Base-by-base conservation (phyloP, 495 filamentous ascomycete genomes). In the Lophiostoma macrostomum region DNA sequence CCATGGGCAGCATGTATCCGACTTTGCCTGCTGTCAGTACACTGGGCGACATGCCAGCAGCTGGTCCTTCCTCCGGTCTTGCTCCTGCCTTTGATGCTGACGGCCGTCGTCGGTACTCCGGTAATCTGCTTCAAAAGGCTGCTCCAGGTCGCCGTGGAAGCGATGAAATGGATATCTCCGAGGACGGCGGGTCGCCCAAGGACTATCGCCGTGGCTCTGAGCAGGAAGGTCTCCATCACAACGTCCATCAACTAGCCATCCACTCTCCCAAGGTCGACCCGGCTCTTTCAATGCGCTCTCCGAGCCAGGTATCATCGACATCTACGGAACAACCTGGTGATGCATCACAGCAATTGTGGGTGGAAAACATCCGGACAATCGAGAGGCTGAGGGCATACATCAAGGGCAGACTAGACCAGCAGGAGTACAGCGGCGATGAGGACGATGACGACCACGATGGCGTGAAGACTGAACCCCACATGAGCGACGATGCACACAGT, bases 71-170 rank as follows among this genome's bases (percentile, higher is more conserved):
- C 0, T 85, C 91, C 1, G 89, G 86, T 14, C 82, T 98, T 11
- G 89, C 87, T 23, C 83, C 85, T 7, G 85, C 77, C 40, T 94
- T 90, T 64, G 89, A 91, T 56, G 74, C 82, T 42, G 84, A 90
- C 46, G 83, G 86, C 50, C 86, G 88, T 40, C 88, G 90, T 31
- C 83, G 90, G 27, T 91, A 89, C 70, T 91, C 86, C 19, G 90
- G 90, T 44, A 88, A 90, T 36, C 82, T 88, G 63, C 76, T 97
- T 39, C 90, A 96, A 71, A 85, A 84, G 60, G 80, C 56, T 8
- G 45, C 64, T 48, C 40, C 73, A 35, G 65, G 73, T 41, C 69
- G 67, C 14, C 63, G 60, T 41, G 50, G 28, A 60, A 67, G 23
- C 42, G 67, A 74, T 16, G 58, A 71, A 11, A 81, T 83, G 74